Conservation (phyloP, 306 rosid genomes). For the Malus sylvestris region DNA sequence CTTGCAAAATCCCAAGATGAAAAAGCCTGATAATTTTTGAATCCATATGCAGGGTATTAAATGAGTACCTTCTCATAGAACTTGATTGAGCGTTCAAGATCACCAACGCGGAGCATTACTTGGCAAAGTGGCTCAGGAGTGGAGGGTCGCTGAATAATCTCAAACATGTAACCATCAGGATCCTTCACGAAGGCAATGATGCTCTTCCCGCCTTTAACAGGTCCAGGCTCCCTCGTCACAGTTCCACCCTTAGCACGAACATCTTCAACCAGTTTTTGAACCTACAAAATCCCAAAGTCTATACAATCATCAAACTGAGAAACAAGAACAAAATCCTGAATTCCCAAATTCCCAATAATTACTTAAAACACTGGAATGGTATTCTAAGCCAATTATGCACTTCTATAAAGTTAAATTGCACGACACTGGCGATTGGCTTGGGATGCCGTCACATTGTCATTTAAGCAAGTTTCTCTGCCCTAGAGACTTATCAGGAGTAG, state of each 20-base stretch:
- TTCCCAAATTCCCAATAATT: neutral
- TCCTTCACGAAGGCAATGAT: slow-evolving; percentile 85
- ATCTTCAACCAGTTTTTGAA: slow-evolving; percentile 68
- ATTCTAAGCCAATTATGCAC: too few relatives aligned
- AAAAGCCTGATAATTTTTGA: neutral
- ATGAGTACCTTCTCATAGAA: slow-evolving; percentile 81
- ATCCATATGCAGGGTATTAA: neutral
- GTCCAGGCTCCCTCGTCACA: slow-evolving; percentile 86
- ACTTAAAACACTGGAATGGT: too few relatives aligned
- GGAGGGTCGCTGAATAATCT: slow-evolving; percentile 68
- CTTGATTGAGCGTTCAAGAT: slow-evolving; percentile 76
- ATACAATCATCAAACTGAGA: neutral
- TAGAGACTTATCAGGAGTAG: too few relatives aligned
- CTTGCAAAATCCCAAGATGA: neutral
- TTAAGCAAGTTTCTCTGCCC: too few relatives aligned
- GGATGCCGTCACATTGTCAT: too few relatives aligned
- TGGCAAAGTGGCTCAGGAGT: slow-evolving; percentile 89
- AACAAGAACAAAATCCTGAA: neutral
- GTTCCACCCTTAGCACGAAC: slow-evolving; percentile 67
- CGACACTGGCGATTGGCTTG: too few relatives aligned
- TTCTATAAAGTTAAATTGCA: too few relatives aligned
- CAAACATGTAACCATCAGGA: slow-evolving; percentile 88
- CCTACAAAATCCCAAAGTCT: slow-evolving; percentile 26
- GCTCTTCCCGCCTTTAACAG: slow-evolving; percentile 67
- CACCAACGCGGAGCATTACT: slow-evolving; percentile 97